Evolutionary conservation across 2,329 filamentous ascomycete genomes (phyloP).

Genomic region (Hirsutella thompsonii): DNA sequence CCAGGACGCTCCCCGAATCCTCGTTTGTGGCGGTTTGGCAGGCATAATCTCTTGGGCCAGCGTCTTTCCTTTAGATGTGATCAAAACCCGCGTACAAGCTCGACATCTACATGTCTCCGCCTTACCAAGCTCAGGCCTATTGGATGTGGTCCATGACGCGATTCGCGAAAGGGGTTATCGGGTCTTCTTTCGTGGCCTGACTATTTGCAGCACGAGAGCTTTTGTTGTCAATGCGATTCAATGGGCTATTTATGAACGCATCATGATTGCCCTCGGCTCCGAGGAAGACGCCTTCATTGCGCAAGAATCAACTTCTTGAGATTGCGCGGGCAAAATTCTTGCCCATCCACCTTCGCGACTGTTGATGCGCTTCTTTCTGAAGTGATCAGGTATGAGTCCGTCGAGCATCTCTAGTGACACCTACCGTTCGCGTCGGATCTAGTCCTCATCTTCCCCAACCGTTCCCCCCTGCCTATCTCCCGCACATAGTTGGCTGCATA

Average conservation of each 20-base stretch:
- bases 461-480: no score
- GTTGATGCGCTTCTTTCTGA: no score
- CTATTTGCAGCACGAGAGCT: constrained; percentile 71
- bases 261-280: constrained; percentile 47
- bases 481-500: no score
- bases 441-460: no score
- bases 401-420: no score
- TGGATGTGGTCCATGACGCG: constrained; percentile 50
- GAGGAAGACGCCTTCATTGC: not conserved
- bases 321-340: no score
- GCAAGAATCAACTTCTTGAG: not conserved
- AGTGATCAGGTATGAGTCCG: no score
- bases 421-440: no score
- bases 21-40: constrained; percentile 78
- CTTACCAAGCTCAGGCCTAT: constrained; percentile 31
- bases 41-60: constrained; percentile 82
- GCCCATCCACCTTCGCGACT: no score
- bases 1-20: constrained; percentile 45
- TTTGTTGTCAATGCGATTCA: constrained; percentile 90
- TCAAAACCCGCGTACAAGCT: constrained; percentile 86
- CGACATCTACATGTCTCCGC: constrained; percentile 29
- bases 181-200: constrained; percentile 62
- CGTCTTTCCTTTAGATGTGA: constrained; percentile 80
- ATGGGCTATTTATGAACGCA: constrained; percentile 86
- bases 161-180: constrained; percentile 50